These are phyloP conservation scores for Fusarium sp. DNA, from an alignment of 2,329 filamentous ascomycete genomes.

Conservation along the genomic window DNA sequence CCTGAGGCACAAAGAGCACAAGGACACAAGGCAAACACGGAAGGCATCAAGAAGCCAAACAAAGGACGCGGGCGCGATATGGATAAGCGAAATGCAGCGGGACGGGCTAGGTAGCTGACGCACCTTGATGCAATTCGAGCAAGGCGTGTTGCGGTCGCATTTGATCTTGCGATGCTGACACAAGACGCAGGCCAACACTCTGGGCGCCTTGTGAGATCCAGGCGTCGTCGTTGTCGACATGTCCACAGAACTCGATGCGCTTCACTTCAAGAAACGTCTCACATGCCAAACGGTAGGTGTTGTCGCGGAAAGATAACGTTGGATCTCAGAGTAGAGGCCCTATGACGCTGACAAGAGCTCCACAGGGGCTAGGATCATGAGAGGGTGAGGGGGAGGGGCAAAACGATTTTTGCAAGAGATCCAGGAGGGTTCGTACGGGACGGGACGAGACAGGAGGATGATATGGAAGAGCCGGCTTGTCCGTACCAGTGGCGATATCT, in stretches of 20 bases:
- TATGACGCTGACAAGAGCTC: constrained; percentile 35
- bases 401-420: not conserved
- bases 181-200: constrained; percentile 66
- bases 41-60: not conserved
- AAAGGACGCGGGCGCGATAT: not conserved
- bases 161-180: constrained; percentile 74
- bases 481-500: constrained; percentile 12
- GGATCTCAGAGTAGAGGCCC: constrained; percentile 20
- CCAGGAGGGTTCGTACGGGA: not conserved
- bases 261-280: constrained; percentile 27
- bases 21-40: not conserved
- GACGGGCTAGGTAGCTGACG: constrained; percentile 34
- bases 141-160: constrained; percentile 70
- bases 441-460: constrained; percentile 1
- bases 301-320: constrained; percentile 1
- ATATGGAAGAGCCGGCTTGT: not conserved
- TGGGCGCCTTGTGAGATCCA: constrained; percentile 53
- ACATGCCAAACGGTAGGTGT: constrained; percentile 45
- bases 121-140: constrained; percentile 71
- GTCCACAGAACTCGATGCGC: constrained; percentile 33
- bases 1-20: not conserved
- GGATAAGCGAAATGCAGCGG: not conserved
- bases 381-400: constrained; percentile 37
- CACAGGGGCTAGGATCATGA: constrained; percentile 27
- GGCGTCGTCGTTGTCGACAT: constrained; percentile 50